Percentiles rank a stretch among this genome's conserved stretches.
phyloP scores from a whole-genome alignment of 371 early-diverging fungal species.

The Apophysomyces elegans region DNA sequence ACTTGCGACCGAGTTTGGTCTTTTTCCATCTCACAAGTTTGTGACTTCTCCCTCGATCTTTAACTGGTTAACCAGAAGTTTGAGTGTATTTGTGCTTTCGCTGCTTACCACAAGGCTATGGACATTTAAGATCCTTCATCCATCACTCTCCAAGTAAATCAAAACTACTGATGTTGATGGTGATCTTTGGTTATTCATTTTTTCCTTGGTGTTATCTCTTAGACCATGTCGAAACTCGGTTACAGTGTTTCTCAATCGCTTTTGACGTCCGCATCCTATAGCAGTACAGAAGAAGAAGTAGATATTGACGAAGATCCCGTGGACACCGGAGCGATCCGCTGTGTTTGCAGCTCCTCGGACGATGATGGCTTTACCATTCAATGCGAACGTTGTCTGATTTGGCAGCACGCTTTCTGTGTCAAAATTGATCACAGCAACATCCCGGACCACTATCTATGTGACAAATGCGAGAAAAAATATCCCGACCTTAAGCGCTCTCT shows the following conservation, averaged over 20 bases:
- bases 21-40: no score
- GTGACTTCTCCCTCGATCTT: no score
- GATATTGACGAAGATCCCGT: conserved; percentile 35
- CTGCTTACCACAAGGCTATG: conserved; percentile 6
- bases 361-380: conserved; percentile 99
- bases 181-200: not conserved
- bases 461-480: conserved; percentile 71
- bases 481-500: conserved; percentile 35
- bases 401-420: conserved; percentile 96
- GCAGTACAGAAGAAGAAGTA: conserved; percentile 25
- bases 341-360: conserved; percentile 91
- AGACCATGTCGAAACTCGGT: conserved; percentile 20
- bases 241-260: conserved; percentile 11
- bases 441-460: conserved; percentile 88
- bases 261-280: conserved; percentile 17
- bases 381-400: conserved; percentile 92
- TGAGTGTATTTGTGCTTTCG: not conserved
- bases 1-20: no score
- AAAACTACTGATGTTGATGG: conserved; percentile 5
- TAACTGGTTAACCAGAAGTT: no score
- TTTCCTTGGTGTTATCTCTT: not conserved
- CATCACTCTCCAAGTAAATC: conserved; percentile 18
- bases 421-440: conserved; percentile 61
- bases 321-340: conserved; percentile 92
- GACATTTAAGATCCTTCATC: not conserved